Evolutionary conservation across 2,329 filamentous ascomycete species (phyloP).

Genomic region (Penicillium sp.): DNA sequence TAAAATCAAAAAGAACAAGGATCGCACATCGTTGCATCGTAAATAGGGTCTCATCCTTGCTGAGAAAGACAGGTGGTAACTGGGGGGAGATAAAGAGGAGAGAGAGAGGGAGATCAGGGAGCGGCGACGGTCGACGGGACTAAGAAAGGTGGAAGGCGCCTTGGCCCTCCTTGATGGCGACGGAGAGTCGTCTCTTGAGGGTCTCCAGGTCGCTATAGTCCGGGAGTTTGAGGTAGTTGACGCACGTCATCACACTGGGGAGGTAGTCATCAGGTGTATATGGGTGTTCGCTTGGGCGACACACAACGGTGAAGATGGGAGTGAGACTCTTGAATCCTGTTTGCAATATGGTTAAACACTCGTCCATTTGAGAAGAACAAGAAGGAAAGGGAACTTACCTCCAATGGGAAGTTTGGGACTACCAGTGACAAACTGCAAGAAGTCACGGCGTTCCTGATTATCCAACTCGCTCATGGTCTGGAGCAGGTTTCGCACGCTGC

Average conservation of each 20-base stretch:
- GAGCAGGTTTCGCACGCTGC: slow-evolving; percentile 87
- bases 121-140: background rate
- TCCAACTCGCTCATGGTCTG: slow-evolving; percentile 91
- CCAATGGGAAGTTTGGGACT: slow-evolving; percentile 98
- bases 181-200: slow-evolving; percentile 75
- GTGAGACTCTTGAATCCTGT: slow-evolving; percentile 94
- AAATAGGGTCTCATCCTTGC: slow-evolving; percentile 8
- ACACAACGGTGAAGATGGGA: slow-evolving; percentile 98
- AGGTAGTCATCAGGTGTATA: slow-evolving; percentile 95
- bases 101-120: slow-evolving; percentile 1
- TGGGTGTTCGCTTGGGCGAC: slow-evolving; percentile 95
- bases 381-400: slow-evolving; percentile 59
- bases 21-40: slow-evolving; percentile 23
- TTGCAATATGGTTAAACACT: slow-evolving; percentile 6
- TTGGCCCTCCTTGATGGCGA: slow-evolving; percentile 92
- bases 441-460: slow-evolving; percentile 76
- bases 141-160: slow-evolving; percentile 95
- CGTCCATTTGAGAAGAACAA: background rate
- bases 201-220: slow-evolving; percentile 82
- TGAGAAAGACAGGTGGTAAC: slow-evolving; percentile 1
- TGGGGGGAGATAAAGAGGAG: slow-evolving; percentile 2
- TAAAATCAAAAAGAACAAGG: slow-evolving; percentile 17
- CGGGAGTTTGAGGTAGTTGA: slow-evolving; percentile 97
- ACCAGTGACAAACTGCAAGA: slow-evolving; percentile 95
- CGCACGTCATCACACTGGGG: slow-evolving; percentile 99